These are phyloP conservation scores for Lodderomyces jiufengensis DNA, from an alignment of 1,139 yeast genomes.

Conservation along the genomic window DNA sequence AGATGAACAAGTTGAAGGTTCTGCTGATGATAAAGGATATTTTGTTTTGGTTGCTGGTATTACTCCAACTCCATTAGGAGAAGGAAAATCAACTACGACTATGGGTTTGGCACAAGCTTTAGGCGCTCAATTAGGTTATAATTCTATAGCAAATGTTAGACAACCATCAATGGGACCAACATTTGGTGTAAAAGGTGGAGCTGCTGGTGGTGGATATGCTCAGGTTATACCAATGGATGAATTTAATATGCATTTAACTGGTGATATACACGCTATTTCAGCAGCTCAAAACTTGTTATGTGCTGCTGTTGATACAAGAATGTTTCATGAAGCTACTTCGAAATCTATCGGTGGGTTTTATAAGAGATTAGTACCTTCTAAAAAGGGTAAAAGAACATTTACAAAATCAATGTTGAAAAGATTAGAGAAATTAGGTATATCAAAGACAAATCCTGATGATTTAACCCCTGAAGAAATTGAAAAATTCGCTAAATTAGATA, in stretches of 20 bases:
- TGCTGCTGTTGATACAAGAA: conserved; percentile 81
- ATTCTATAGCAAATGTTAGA: conserved; percentile 75
- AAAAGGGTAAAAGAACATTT: conserved; percentile 62
- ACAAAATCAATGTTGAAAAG: conserved; percentile 67
- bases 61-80: conserved; percentile 81
- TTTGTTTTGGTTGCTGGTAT: conserved; percentile 77
- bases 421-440: conserved; percentile 59
- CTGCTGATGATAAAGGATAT: conserved; percentile 45
- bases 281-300: conserved; percentile 77
- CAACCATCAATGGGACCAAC: conserved; percentile 91
- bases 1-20: conserved; percentile 51
- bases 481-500: conserved; percentile 61
- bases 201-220: conserved; percentile 85
- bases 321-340: conserved; percentile 75
- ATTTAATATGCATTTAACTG: conserved; percentile 80
- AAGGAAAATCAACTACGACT: conserved; percentile 79
- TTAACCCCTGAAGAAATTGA: conserved; percentile 62
- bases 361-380: conserved; percentile 66
- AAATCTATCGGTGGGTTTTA: conserved; percentile 61
- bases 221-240: conserved; percentile 89
- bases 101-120: conserved; percentile 78
- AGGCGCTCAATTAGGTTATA: conserved; percentile 67
- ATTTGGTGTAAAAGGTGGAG: conserved; percentile 85
- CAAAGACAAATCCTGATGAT: conserved; percentile 64
- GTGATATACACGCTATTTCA: conserved; percentile 80